Base-by-base conservation (phyloP, 2,329 filamentous ascomycete genomes). In the Pleurostoma richardsiae region DNA sequence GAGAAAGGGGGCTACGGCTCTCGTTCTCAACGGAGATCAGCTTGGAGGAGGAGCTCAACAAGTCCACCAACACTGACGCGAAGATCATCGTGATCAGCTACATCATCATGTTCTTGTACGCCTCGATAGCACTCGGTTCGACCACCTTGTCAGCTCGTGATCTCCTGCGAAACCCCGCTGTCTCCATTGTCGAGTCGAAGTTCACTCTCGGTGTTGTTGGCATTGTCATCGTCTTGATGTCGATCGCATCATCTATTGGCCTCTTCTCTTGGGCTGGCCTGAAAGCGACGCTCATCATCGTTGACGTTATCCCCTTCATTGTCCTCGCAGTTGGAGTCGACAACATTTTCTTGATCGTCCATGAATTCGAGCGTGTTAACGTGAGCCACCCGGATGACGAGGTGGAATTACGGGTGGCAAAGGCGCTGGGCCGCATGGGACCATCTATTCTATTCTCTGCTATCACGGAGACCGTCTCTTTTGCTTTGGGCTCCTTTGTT, bases 311-410 rank as follows among this genome's bases (percentile, higher is more conserved):
- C 54, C 94, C 94, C 0, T 99, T 99, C 67, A 85, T 99, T 53
- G 92, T 99, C 7, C 73, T 99, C 26, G 94, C 94, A 10, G 91
- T 99, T 29, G 94, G 94, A 41, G 95, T 99, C 3, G 94, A 99
- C 76, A 99, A 99, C 61, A 97, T 99, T 58, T 99, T 99, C 70
- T 73, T 99, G 47, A 96, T 99, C 49, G 94, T 99, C 1, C 94
- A 99, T 66, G 94, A 99, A 66, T 95, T 99, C 49, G 94, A 99
- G 63, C 81, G 94, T 30, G 88, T 96, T 62, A 99, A 99, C 59
- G 71, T 90, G 56, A 95, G 86, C 64, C 88, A 96, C 59, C 90
- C 91, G 0, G 91, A 97, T 59, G 86, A 91, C 52, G 79, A 86
- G 64, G 85, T 99, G 3, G 87, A 95, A 55, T 84, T 91, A 59